Evolutionary conservation across 495 filamentous ascomycete genomes (phyloP).

Genomic region (Podospora pseudocomata): DNA sequence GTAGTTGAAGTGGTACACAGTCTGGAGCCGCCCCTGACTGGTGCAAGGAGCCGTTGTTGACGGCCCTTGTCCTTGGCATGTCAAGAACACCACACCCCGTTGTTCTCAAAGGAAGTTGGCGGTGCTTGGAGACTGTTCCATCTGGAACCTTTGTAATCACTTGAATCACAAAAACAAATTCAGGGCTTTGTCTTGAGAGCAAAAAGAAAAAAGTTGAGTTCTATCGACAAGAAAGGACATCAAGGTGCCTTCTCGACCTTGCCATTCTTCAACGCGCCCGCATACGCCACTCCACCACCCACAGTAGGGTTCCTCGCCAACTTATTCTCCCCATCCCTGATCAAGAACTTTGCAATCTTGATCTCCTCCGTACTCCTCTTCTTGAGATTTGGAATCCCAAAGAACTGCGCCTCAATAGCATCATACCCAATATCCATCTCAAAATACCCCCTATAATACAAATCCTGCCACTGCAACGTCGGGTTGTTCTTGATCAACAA

Average conservation of each 20-base stretch:
- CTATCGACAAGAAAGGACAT: too few species aligned
- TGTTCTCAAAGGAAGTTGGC: not conserved
- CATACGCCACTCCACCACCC: conserved; percentile 38
- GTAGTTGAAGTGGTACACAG: not conserved
- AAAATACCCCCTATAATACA: conserved; percentile 65
- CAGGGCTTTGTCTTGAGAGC: too few species aligned
- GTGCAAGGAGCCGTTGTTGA: not conserved
- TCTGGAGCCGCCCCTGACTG: not conserved
- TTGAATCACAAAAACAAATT: too few species aligned
- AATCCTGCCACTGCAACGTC: conserved; percentile 65
- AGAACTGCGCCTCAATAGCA: conserved; percentile 49
- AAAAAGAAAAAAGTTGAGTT: too few species aligned
- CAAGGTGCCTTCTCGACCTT: conserved; percentile 1
- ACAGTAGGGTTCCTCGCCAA: conserved; percentile 29
- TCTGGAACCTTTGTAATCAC: too few species aligned
- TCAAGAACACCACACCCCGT: not conserved
- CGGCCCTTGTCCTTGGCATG: not conserved
- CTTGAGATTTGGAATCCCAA: conserved; percentile 41
- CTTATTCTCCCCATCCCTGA: conserved; percentile 50
- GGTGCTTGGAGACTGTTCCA: too few species aligned
- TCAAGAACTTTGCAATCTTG: conserved; percentile 57
- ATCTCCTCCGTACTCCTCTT: conserved; percentile 51
- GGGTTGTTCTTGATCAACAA: conserved; percentile 49
- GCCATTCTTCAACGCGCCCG: conserved; percentile 18
- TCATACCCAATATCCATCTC: conserved; percentile 51